Base-by-base conservation (phyloP, 1,139 yeast species). In the Hyphopichia fennica region DNA sequence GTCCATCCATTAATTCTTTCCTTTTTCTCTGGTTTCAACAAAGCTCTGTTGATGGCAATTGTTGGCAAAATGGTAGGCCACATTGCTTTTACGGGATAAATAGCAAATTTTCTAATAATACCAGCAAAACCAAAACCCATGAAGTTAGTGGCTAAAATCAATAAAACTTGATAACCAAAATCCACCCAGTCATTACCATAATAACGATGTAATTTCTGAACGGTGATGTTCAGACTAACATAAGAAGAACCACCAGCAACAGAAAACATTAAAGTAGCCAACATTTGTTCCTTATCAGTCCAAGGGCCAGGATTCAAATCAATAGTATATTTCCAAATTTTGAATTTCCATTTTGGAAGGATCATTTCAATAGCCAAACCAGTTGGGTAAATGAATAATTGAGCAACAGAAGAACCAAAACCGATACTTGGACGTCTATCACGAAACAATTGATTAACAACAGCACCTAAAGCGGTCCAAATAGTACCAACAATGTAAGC, bases 101-200 rank as follows among this genome's bases (percentile, higher is more conserved):
- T 72, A 13, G 77, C 73, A 48, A 82, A 71, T 42, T 71, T 72
- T 52, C 87, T 72, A 59, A 80, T 60, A 19, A 83, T 52, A 44
- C 87, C 86, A 31, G 87, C 84, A 52, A 81, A 70, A 2, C 85
- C 84, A 49, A 81, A 75, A 18, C 88, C 88, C 53, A 83, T 57
- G 47, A 74, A 75, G 54, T 81, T 83, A 4, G 84, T 73, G 2
- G 83, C 68, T 32, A 81, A 52, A 4, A 76, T 68, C 37, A 82
- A 58, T 40, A 77, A 57, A 31, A 76, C 54, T 55, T 79, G 81
- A 52, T 77, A 79, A 20, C 83, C 82, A 47, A 67, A 65, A 19
- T 63, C 63, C 11, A 72, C 76, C 74, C 79, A 74, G 6, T 60
- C 43, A 33, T 61, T 31, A 18, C 17, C 34, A 48, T 76, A 57